Conservation (phyloP, 306 rosid genomes). For the Macrotyloma uniflorum region DNA sequence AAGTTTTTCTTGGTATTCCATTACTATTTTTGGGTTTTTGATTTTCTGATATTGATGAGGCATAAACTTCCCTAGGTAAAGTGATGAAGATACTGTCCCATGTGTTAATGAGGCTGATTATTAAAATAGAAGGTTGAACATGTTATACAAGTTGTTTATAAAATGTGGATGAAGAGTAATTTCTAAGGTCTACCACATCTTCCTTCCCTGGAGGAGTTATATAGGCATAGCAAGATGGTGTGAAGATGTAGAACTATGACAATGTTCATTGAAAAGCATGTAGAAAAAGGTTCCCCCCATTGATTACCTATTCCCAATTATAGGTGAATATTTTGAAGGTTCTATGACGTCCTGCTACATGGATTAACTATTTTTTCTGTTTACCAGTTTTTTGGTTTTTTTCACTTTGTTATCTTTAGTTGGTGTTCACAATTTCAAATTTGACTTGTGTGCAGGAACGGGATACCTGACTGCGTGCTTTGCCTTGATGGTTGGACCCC, state of each 20-base stretch:
- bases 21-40: neutral
- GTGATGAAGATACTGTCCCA: neutral
- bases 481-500: constrained; percentile 91
- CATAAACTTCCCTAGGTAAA: neutral
- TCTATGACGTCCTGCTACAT: neutral
- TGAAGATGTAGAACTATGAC: neutral
- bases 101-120: constrained; percentile 1
- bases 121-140: constrained; percentile 2
- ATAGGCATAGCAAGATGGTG: constrained; percentile 16
- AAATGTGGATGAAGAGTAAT: neutral
- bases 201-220: neutral
- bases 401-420: neutral
- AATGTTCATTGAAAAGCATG: neutral
- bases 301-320: neutral
- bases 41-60: neutral
- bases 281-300: neutral
- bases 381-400: neutral
- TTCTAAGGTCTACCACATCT: neutral
- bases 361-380: neutral
- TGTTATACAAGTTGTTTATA: neutral
- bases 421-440: constrained; percentile 1
- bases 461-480: constrained; percentile 97
- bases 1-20: neutral
- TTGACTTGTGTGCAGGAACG: constrained; percentile 63
- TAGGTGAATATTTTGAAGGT: neutral